Conservation (phyloP, 2,329 filamentous ascomycete genomes). For the Ciborinia camelliae region DNA sequence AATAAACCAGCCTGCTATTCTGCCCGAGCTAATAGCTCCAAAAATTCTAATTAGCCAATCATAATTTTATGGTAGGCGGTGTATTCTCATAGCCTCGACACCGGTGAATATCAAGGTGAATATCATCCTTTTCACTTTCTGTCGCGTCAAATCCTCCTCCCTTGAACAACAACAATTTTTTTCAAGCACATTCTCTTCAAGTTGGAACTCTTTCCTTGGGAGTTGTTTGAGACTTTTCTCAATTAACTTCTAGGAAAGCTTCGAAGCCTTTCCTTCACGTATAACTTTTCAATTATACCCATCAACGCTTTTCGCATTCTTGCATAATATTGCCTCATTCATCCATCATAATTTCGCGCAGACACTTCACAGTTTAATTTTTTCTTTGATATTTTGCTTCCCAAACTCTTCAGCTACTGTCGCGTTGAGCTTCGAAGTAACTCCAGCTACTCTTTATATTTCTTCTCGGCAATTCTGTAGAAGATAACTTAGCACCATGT, state of each 20-base stretch:
- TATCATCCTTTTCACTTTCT: background rate
- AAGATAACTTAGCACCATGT: background rate
- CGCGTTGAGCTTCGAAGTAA: background rate
- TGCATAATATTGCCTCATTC: background rate
- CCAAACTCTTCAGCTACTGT: too few relatives aligned
- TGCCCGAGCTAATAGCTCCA: background rate
- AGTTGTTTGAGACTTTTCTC: background rate
- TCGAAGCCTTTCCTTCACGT: background rate
- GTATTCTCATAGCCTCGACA: background rate
- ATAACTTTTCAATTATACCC: background rate
- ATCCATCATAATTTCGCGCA: background rate
- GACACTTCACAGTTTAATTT: background rate
- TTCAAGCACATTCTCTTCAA: background rate
- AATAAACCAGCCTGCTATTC: background rate
- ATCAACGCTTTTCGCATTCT: background rate
- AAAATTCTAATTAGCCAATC: background rate
- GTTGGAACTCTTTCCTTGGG: background rate
- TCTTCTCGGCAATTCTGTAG: background rate
- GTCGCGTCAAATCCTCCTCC: background rate
- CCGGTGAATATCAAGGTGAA: slow-evolving; percentile 2
- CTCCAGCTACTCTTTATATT: background rate
- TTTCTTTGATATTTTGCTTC: background rate
- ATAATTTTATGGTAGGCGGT: background rate
- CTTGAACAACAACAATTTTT: background rate
- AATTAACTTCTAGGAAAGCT: background rate